A percentile compares a stretch with the other conserved stretches of the same genome.
Evolutionary conservation across 768 basidiomycete genomes (phyloP).

Genomic region (Macrocybe gigantea): DNA sequence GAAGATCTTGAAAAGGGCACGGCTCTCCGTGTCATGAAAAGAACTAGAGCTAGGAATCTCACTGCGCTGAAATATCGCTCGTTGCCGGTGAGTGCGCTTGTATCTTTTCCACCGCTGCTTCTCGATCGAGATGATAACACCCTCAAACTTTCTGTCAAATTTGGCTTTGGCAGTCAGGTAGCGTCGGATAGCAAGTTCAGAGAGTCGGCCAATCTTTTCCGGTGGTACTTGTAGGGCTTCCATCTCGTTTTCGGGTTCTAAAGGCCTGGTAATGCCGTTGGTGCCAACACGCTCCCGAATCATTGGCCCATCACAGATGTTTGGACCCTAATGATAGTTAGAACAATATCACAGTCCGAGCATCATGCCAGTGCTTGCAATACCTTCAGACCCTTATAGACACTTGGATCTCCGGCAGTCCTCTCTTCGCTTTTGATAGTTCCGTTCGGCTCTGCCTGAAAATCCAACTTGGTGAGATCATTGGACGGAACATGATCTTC

Average conservation of each 20-base stretch:
- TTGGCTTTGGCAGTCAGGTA: constrained; percentile 57
- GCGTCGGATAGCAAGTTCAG: constrained; percentile 70
- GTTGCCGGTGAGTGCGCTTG: too few species aligned
- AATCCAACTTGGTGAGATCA: too few species aligned
- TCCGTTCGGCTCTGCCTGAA: too few species aligned
- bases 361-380: not conserved
- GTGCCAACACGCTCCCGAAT: constrained; percentile 89
- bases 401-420: constrained; percentile 54
- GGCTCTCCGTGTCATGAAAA: too few species aligned
- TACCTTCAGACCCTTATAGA: constrained; percentile 49
- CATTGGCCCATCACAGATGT: constrained; percentile 53
- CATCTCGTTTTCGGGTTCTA: constrained; percentile 70
- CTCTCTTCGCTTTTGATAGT: not conserved
- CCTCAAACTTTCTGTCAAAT: constrained; percentile 66
- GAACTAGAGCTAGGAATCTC: too few species aligned
- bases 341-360: not conserved
- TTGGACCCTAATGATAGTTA: constrained; percentile 21
- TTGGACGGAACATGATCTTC: too few species aligned
- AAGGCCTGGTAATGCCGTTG: constrained; percentile 70
- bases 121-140: constrained; percentile 52
- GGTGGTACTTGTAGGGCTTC: constrained; percentile 57
- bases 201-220: constrained; percentile 66
- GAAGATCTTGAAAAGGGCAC: constrained; percentile 15
- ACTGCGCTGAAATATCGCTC: too few species aligned
- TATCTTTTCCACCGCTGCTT: constrained; percentile 63